Evolutionary conservation across 352 stramenopile genomes (phyloP).

Genomic region (Pythium aphanidermatum): DNA sequence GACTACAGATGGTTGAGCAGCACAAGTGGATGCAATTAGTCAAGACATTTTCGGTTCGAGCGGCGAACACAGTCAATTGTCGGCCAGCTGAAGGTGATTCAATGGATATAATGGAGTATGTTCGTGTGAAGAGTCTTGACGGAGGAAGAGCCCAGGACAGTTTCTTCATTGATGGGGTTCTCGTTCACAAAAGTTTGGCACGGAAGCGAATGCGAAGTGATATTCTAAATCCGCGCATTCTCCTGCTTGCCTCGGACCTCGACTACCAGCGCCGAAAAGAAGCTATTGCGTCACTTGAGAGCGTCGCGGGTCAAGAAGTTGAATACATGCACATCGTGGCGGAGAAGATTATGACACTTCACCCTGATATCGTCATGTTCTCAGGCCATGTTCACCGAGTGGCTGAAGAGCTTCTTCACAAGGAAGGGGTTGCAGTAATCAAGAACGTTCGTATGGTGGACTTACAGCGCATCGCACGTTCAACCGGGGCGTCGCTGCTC

Average conservation of each 20-base stretch:
- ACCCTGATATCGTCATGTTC: slow-evolving; percentile 83
- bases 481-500: slow-evolving; percentile 66
- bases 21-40: slow-evolving; percentile 83
- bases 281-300: slow-evolving; percentile 75
- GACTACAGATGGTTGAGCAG: slow-evolving; percentile 63
- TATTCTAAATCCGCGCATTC: slow-evolving; percentile 70
- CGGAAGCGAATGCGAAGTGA: slow-evolving; percentile 80
- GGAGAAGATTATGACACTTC: slow-evolving; percentile 82
- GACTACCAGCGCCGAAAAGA: slow-evolving; percentile 86
- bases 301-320: slow-evolving; percentile 75
- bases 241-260: slow-evolving; percentile 76
- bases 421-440: slow-evolving; percentile 70
- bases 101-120: slow-evolving; percentile 84
- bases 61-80: slow-evolving; percentile 58
- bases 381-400: slow-evolving; percentile 79
- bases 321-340: slow-evolving; percentile 90
- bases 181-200: slow-evolving; percentile 80
- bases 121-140: slow-evolving; percentile 75
- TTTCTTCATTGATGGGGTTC: slow-evolving; percentile 86
- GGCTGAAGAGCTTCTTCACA: slow-evolving; percentile 74
- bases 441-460: slow-evolving; percentile 81
- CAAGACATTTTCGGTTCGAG: slow-evolving; percentile 55
- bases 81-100: slow-evolving; percentile 64
- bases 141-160: slow-evolving; percentile 70
- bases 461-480: slow-evolving; percentile 71